These are phyloP conservation scores for Rhodotorula babjevae DNA, from an alignment of 768 basidiomycete species.

Conservation along the genomic window DNA sequence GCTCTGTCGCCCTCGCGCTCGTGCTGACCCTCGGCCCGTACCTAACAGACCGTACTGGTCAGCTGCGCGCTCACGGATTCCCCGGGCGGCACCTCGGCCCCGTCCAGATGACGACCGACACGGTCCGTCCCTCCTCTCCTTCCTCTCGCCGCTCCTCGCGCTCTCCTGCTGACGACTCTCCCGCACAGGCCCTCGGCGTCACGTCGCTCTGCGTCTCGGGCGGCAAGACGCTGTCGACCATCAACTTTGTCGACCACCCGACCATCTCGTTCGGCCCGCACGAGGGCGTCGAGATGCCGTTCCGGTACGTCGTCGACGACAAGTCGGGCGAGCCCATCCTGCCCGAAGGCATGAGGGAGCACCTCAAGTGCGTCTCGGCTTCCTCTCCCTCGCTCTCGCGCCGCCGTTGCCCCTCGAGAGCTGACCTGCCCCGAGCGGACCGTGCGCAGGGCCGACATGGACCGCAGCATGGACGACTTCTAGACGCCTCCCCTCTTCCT, in stretches of 20 bases:
- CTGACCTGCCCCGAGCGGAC: too few species aligned
- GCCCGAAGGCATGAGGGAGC: slow-evolving; percentile 83
- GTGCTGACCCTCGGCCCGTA: not conserved
- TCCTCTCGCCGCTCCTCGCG: not conserved
- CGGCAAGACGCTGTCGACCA: slow-evolving; percentile 55
- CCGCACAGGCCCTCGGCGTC: slow-evolving; percentile 65
- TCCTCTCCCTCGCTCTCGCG: too few species aligned
- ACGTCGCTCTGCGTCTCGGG: slow-evolving; percentile 77
- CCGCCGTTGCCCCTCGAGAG: too few species aligned
- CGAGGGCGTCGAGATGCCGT: slow-evolving; percentile 98
- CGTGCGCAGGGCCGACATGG: slow-evolving; percentile 27
- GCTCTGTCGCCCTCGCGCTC: too few species aligned
- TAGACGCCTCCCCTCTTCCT: not conserved
- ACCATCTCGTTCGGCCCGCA: slow-evolving; percentile 79
- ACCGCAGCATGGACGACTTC: slow-evolving; percentile 33
- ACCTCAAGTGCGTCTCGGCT: slow-evolving; percentile 53
- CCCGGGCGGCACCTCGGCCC: slow-evolving; percentile 77
- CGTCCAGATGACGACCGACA: slow-evolving; percentile 83
- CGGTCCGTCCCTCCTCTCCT: slow-evolving; percentile 44
- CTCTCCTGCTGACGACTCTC: not conserved
- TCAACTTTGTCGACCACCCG: slow-evolving; percentile 70
- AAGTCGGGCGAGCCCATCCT: slow-evolving; percentile 62
- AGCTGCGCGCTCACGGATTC: slow-evolving; percentile 80
- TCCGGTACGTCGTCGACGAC: slow-evolving; percentile 63
- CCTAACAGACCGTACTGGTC: slow-evolving; percentile 68